Base-by-base conservation (phyloP, 495 filamentous ascomycete genomes). In the Aspergillus coremiiformis region DNA sequence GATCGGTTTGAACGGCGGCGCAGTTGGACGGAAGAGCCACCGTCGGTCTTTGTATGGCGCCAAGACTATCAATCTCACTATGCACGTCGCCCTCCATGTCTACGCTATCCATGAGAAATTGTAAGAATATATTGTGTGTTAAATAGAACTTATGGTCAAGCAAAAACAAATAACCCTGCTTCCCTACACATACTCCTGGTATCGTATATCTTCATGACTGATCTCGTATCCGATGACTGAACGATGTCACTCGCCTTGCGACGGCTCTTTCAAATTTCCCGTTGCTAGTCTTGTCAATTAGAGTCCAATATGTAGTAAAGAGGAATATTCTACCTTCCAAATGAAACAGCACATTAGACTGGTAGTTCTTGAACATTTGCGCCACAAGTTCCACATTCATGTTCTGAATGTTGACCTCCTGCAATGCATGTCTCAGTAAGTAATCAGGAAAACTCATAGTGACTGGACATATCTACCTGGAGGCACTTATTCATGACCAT, bases 361-460 rank as follows among this genome's bases (percentile, higher is more conserved):
- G 90, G 66, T 98, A 98, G 70, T 97, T 98, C 78, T 96, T 96
- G 76, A 97, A 98, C 93, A 98, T 98, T 68, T 97, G 93, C 7
- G 93, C 90, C 3, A 97, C 93, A 8, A 97, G 77, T 71, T 97
- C 93, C 5, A 96, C 88, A 64, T 97, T 92, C 90, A 96, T 95
- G 60, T 97, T 98, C 58, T 95, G 86, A 30, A 95, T 84, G 65
- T 96, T 97, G 80, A 96, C 95, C 58, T 96, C 90, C 89, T 96
- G 56, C 4, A 44, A 4, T 2, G 5, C 17, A 19, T 21, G 1
- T 23, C 21, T 32, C 41, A 49, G 30, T 27, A 12, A 17, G 4
- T 12, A 29, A 11, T 5, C 1, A 11, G 12, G 26, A 15, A 11
- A 22, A 19, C 20, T 37, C 14, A 11, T 17, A 23, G n/a, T 35